Evolutionary conservation across 2,329 filamentous ascomycete genomes (phyloP).

Genomic region (Penicillium sp.): DNA sequence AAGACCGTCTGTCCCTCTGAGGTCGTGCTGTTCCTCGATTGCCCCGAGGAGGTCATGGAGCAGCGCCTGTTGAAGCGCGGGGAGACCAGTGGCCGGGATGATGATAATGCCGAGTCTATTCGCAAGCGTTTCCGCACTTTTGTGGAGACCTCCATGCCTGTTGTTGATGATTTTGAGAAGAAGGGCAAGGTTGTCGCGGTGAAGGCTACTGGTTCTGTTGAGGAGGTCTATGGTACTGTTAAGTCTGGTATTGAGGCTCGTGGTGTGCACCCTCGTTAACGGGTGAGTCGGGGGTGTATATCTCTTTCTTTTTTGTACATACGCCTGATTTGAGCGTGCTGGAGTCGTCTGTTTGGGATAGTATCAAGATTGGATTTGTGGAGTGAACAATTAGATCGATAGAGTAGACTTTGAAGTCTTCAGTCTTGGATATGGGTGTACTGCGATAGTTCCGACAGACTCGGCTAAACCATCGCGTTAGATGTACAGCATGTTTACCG

Average conservation of each 20-base stretch:
- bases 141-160: constrained; percentile 94
- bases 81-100: constrained; percentile 82
- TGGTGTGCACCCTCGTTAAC: constrained; percentile 32
- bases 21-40: constrained; percentile 91
- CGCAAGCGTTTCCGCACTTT: constrained; percentile 94
- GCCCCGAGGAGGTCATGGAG: constrained; percentile 84
- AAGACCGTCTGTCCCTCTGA: constrained; percentile 74
- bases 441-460: no score
- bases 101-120: constrained; percentile 94
- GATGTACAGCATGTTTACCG: no score
- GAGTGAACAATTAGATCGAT: not conserved
- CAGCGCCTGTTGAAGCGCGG: constrained; percentile 76
- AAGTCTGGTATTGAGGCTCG: constrained; percentile 44
- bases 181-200: constrained; percentile 76
- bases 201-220: constrained; percentile 61
- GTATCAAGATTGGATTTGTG: not conserved
- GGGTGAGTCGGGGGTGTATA: no score
- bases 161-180: constrained; percentile 75
- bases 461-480: no score
- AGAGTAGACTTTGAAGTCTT: not conserved
- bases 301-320: constrained; percentile 10
- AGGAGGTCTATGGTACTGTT: constrained; percentile 57
- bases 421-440: no score
- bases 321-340: not conserved
- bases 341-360: not conserved